phyloP scores from a whole-genome alignment of 1,139 yeast genomes.

The Arxiozyma slooffiae region DNA sequence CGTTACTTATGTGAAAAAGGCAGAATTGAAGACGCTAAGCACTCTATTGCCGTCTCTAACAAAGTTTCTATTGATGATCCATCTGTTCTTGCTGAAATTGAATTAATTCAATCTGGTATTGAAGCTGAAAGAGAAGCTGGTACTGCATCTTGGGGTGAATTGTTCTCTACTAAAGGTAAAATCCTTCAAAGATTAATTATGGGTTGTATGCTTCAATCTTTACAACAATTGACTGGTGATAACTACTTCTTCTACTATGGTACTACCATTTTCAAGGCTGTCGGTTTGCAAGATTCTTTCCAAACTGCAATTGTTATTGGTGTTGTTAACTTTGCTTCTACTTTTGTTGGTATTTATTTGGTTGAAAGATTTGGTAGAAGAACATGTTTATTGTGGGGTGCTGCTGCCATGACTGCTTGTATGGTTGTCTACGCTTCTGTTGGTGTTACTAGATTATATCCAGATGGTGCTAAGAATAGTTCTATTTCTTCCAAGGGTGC shows the following conservation, averaged over 20 bases:
- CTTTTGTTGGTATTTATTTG: conserved; percentile 53
- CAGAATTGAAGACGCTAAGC: conserved; percentile 47
- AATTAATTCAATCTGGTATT: conserved; percentile 51
- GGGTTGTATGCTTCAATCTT: conserved; percentile 55
- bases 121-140: conserved; percentile 37
- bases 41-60: conserved; percentile 38
- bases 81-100: conserved; percentile 47
- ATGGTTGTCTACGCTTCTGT: conserved; percentile 56
- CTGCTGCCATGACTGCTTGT: conserved; percentile 52
- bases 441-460: conserved; percentile 54
- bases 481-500: conserved; percentile 36
- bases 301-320: conserved; percentile 67
- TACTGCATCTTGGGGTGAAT: conserved; percentile 33
- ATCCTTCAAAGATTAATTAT: conserved; percentile 51
- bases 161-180: conserved; percentile 28
- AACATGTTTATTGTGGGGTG: conserved; percentile 50
- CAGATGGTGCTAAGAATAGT: conserved; percentile 44
- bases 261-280: conserved; percentile 63
- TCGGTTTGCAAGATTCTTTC: conserved; percentile 61
- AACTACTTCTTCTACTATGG: conserved; percentile 75
- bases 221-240: conserved; percentile 72
- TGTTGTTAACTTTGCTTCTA: conserved; percentile 65
- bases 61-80: conserved; percentile 36
- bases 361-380: conserved; percentile 66
- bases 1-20: conserved; percentile 52